Evolutionary conservation across 1,284 basidiomycete genomes (phyloP), one percentile per base, ranked within the genome.

Genomic region (Leccinum laetum): DNA sequence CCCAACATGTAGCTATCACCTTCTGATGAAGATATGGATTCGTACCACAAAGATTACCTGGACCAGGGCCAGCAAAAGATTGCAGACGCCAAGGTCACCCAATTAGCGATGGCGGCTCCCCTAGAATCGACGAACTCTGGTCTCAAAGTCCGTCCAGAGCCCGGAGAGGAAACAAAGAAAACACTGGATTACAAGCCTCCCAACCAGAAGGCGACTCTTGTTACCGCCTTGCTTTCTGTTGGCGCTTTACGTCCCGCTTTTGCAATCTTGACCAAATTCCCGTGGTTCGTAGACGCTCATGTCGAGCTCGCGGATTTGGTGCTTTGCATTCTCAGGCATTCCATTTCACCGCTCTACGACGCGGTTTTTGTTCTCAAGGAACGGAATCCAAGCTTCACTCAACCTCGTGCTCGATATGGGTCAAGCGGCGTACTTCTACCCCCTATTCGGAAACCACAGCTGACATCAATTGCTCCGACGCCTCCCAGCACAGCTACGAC

Each of bases 41-140:
- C 81, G 58, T 83, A 90, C 32, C 84, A 85, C 64, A 83, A 87
- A 65, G 86, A 90, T 63, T 96, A 96, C 77, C 73, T 89, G 39
- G 82, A 84, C 2, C 84, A 86, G 58, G 85, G 94, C 53, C 82
- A 90, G 49, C 80, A 86, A 69, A 86, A 88, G 64, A 88, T 90
- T 62, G 81, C 84, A 21, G 87, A 80, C 57, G 92, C 87, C 9
- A 91, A 90, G 66, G 81, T 86, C 64, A 98, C 93, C 71, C 91
- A 93, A 41, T 82, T 96, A 18, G 91, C 95, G 0, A 92, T 94
- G 86, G 94, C 96, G 18, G 95, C 94, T 1, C 93, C 97, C 1
- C 81, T 98, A 16, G 90, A 92, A 66, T 91, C 92, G 14, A 65
- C 79, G 59, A 70, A 75, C 62, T 68, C 79, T 61, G 67, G 79